Base-by-base conservation (phyloP, 441 rosid genomes). In the Metrosideros polymorpha region DNA sequence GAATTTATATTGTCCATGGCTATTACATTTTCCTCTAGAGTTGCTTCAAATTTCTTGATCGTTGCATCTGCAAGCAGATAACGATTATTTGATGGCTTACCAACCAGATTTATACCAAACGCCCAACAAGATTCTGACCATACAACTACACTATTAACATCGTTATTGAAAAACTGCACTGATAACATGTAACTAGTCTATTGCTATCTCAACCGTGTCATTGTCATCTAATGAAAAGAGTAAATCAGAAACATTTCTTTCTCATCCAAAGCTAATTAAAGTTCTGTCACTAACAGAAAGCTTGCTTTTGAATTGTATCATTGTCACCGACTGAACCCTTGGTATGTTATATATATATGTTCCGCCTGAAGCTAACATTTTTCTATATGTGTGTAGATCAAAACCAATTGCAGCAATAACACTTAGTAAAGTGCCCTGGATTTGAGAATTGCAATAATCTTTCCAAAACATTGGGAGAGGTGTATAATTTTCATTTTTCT, bases 1-100 rank as follows among this genome's bases (percentile, higher is more conserved):
- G 92, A 87, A 87, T 92, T 95, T 87, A 96, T 88, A 88, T 88
- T 90, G 89, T 92, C 94, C 76, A 85, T 85, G 54, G 90, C 91
- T 89, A 92, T 90, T 86, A 84, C 90, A 84, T 89, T 90, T 79
- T 92, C 94, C 82, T 90, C 92, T 71, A 90, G 83, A 82, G 90
- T 83, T 87, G 89, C 92, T 92, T 93, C 97, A 91, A 88, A 85
- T 83, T 90, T 89, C 86, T 85, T 89, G 89, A 95, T 87, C 90
- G 88, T 85, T 86, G 90, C 91, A 92, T 96, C 99, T 97, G 95
- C 92, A 85, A 49, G 29, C 61, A 76, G 59, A 82, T 83, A 63
- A 25, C 39, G 12, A 50, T 83, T 39, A 83, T 52, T 47, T 32
- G 61, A 71, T 71, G 47, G 49, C 47, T 71, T 71, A 10, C 4